Evolutionary conservation across 1,284 basidiomycete genomes (phyloP).

Genomic region (Sporisorium scitamineum): DNA sequence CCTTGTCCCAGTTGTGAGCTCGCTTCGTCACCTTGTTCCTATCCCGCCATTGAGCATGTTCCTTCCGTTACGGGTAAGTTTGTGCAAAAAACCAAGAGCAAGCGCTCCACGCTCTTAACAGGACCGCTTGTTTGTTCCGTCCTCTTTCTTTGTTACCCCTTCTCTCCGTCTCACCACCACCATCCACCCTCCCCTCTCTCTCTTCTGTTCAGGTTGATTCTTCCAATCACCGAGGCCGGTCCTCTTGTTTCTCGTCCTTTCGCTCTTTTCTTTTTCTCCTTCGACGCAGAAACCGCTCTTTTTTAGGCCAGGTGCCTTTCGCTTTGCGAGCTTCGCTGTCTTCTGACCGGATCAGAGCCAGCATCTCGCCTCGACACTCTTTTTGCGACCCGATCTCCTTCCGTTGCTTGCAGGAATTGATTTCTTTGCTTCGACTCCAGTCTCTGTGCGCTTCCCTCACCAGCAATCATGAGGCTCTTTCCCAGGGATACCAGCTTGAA

Average conservation of each 20-base stretch:
- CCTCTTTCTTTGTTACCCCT: not conserved
- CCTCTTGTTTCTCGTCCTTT: slow-evolving; percentile 36
- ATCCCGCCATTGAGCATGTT: not conserved
- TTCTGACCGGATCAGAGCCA: slow-evolving; percentile 34
- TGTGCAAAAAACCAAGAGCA: not conserved
- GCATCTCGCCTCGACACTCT: slow-evolving; percentile 10
- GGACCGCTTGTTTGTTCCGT: not conserved
- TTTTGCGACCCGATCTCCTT: not conserved
- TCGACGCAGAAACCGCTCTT: slow-evolving; percentile 21
- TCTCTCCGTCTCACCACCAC: slow-evolving; percentile 13
- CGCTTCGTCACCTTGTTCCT: slow-evolving; percentile 11
- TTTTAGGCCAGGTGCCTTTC: slow-evolving; percentile 27
- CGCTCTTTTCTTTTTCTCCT: slow-evolving; percentile 20
- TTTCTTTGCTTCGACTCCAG: not conserved
- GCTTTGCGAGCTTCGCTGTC: slow-evolving; percentile 10
- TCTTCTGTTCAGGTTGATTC: not conserved
- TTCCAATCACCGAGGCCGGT: slow-evolving; percentile 32
- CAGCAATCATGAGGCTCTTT: slow-evolving; percentile 42
- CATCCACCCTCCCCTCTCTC: slow-evolving; percentile 13
- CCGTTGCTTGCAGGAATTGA: not conserved
- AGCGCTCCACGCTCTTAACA: slow-evolving; percentile 5
- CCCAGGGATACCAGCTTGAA: slow-evolving; percentile 45
- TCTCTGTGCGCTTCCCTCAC: not conserved
- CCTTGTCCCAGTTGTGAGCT: not conserved
- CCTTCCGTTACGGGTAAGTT: slow-evolving; percentile 12